Evolutionary conservation across 345 rosid species (phyloP).

Genomic region (Lagerstroemia speciosa): DNA sequence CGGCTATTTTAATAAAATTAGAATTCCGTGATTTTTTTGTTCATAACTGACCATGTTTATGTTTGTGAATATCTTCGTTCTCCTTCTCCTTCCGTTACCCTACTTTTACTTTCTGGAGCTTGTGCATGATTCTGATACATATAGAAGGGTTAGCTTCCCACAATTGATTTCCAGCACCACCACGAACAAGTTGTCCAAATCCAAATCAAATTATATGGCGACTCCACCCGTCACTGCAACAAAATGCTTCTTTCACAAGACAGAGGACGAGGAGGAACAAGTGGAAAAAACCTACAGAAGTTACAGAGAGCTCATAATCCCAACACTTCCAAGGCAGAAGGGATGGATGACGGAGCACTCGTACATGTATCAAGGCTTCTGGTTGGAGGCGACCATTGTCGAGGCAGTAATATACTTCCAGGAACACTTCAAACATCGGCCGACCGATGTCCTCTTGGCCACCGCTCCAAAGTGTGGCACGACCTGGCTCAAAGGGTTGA

Average conservation of each 20-base stretch:
- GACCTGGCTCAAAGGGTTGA: constrained; percentile 1
- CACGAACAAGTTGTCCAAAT: too few relatives aligned
- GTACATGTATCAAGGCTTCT: neutral
- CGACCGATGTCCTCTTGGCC: neutral
- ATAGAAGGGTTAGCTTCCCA: too few relatives aligned
- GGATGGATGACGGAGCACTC: neutral
- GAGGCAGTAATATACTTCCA: neutral
- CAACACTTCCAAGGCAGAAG: neutral
- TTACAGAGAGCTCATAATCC: neutral
- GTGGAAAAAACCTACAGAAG: neutral
- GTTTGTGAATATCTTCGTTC: too few relatives aligned
- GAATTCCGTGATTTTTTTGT: too few relatives aligned
- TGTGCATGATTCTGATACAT: too few relatives aligned
- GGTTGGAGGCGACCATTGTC: neutral
- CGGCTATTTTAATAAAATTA: too few relatives aligned
- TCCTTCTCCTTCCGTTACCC: too few relatives aligned
- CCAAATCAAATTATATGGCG: neutral
- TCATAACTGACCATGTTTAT: too few relatives aligned
- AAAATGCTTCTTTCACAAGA: neutral
- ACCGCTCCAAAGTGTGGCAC: too few relatives aligned
- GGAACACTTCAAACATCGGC: constrained; percentile 1
- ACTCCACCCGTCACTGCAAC: neutral
- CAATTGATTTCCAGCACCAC: too few relatives aligned
- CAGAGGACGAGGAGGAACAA: neutral
- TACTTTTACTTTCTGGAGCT: too few relatives aligned